phyloP scores from a whole-genome alignment of 2,329 filamentous ascomycete genomes.

The Sarocladium strictum region DNA sequence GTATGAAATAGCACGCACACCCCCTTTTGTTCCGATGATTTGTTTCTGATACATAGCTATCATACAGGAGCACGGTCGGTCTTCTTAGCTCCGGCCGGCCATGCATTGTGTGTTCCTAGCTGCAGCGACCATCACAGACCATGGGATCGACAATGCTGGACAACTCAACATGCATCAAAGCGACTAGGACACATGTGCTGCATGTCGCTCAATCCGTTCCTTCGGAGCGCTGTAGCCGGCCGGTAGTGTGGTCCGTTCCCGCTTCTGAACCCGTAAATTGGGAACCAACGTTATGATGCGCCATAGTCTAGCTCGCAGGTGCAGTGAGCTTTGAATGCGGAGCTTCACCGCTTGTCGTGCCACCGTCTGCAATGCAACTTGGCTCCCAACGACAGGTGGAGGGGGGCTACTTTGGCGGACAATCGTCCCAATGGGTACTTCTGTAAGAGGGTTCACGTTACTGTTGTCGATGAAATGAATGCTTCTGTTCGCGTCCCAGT shows the following conservation, averaged over 20 bases:
- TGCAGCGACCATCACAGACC: not conserved
- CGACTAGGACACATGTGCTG: not conserved
- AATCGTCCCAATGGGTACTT: too few relatives aligned
- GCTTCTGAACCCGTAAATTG: not conserved
- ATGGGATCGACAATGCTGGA: not conserved
- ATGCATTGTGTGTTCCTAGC: not conserved
- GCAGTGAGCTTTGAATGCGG: not conserved
- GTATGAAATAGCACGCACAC: not conserved
- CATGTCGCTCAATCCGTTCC: conserved; percentile 5
- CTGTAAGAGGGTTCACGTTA: too few relatives aligned
- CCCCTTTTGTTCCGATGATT: not conserved
- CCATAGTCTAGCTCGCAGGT: not conserved
- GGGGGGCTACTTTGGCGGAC: not conserved
- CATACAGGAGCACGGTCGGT: too few relatives aligned
- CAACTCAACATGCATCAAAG: not conserved
- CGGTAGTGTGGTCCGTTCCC: not conserved
- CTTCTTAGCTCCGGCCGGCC: too few relatives aligned
- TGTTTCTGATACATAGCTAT: not conserved
- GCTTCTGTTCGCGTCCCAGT: too few relatives aligned
- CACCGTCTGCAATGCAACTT: conserved; percentile 3
- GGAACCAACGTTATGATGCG: not conserved
- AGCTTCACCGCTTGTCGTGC: conserved; percentile 9
- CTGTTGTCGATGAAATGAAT: too few relatives aligned
- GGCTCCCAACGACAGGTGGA: not conserved
- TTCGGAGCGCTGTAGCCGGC: not conserved